Evolutionary conservation across 768 basidiomycete genomes (phyloP).

Genomic region (Rhizopogon vinicolor): DNA sequence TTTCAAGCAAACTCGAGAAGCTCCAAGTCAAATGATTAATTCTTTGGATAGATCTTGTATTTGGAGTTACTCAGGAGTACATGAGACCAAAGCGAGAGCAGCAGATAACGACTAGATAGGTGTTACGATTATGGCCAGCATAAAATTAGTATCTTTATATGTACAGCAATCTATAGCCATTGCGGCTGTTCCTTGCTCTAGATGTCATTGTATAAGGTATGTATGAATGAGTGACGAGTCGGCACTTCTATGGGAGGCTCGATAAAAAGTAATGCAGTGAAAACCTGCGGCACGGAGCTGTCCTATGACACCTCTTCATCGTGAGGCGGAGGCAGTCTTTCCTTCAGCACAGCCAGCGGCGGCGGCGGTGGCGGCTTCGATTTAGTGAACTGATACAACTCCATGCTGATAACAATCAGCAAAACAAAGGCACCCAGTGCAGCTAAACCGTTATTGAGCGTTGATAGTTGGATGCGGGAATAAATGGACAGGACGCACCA

Average conservation of each 20-base stretch:
- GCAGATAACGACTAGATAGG: background rate
- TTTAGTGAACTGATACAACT: slow-evolving; percentile 46
- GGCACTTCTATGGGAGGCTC: background rate
- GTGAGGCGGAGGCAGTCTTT: slow-evolving; percentile 1
- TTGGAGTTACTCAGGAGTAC: background rate
- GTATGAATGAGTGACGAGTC: slow-evolving; percentile 4
- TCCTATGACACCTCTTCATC: slow-evolving; percentile 11
- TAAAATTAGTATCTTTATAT: slow-evolving; percentile 1
- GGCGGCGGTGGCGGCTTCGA: slow-evolving; percentile 25
- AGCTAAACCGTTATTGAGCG: slow-evolving; percentile 32
- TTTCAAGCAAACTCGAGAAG: slow-evolving; percentile 52
- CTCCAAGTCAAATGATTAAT: slow-evolving; percentile 45
- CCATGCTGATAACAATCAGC: slow-evolving; percentile 68
- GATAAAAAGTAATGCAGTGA: background rate
- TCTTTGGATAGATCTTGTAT: background rate
- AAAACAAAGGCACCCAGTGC: slow-evolving; percentile 62
- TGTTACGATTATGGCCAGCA: slow-evolving; percentile 5
- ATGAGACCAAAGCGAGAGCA: background rate
- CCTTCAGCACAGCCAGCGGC: background rate
- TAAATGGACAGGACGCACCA: slow-evolving; percentile 37
- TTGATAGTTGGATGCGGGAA: background rate
- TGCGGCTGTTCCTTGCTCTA: background rate
- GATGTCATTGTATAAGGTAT: slow-evolving; percentile 11
- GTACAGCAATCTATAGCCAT: slow-evolving; percentile 3
- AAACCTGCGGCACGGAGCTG: background rate